phyloP scores from a whole-genome alignment of 169 alveolate genomes.

The Babesia ovis region DNA sequence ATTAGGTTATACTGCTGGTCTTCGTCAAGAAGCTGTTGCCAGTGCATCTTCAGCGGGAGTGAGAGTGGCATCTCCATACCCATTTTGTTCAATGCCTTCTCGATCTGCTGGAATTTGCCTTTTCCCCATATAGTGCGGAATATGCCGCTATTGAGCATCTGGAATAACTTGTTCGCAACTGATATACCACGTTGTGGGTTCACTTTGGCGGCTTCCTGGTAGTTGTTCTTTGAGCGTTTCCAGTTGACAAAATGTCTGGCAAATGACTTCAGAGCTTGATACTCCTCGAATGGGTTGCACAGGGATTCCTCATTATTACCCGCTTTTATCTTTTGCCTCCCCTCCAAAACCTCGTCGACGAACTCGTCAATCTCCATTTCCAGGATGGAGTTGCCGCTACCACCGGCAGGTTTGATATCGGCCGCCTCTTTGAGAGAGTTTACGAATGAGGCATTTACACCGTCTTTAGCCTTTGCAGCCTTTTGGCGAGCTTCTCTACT shows the following conservation, averaged over 20 bases:
- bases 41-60: constrained; percentile 10
- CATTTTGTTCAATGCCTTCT: constrained; percentile 20
- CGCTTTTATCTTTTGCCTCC: constrained; percentile 27
- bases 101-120: constrained; percentile 41
- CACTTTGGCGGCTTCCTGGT: neutral
- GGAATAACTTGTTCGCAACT: neutral
- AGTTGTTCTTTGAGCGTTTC: neutral
- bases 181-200: neutral
- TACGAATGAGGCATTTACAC: constrained; percentile 15
- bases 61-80: constrained; percentile 48
- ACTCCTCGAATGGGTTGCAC: constrained; percentile 51
- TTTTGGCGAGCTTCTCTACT: constrained; percentile 32
- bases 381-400: neutral
- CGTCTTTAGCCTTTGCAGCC: constrained; percentile 16
- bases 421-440: constrained; percentile 28
- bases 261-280: constrained; percentile 56
- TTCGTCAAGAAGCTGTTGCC: constrained; percentile 34
- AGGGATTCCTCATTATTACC: constrained; percentile 15
- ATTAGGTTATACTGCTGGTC: constrained; percentile 48
- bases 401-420: neutral
- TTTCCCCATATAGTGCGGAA: constrained; percentile 29
- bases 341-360: constrained; percentile 57
- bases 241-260: constrained; percentile 59
- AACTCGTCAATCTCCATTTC: constrained; percentile 54
- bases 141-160: neutral